Conservation (phyloP, 2,329 filamentous ascomycete genomes). For the Alternaria gansuensis region DNA sequence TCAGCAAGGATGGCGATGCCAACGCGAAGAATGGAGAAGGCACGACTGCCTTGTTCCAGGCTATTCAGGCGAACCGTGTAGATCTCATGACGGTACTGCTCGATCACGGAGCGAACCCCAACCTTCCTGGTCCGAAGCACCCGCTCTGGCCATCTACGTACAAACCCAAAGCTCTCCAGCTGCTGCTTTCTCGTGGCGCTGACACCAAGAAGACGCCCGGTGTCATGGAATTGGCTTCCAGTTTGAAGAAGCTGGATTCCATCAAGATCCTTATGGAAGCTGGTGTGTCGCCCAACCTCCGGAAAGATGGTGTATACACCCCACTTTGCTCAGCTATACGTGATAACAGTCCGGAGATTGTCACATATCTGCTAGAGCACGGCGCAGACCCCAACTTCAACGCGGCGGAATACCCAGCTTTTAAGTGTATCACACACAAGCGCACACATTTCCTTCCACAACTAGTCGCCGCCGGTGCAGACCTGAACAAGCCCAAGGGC, state of each 20-base stretch:
- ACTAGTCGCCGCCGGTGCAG: constrained; percentile 66
- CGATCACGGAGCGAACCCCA: constrained; percentile 70
- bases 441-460: constrained; percentile 68
- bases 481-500: constrained; percentile 68
- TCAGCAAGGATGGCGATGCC: constrained; percentile 67
- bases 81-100: constrained; percentile 65
- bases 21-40: constrained; percentile 69
- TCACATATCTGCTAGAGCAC: constrained; percentile 65
- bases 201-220: constrained; percentile 68
- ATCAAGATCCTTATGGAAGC: constrained; percentile 66
- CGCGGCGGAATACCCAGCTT: constrained; percentile 71
- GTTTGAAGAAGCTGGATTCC: constrained; percentile 70
- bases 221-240: constrained; percentile 70
- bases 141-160: constrained; percentile 72
- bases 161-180: constrained; percentile 65
- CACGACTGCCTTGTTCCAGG: constrained; percentile 70
- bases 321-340: constrained; percentile 74
- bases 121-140: constrained; percentile 74
- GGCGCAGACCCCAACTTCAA: constrained; percentile 63
- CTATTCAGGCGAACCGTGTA: constrained; percentile 64
- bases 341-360: constrained; percentile 69
- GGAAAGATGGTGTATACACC: constrained; percentile 73
- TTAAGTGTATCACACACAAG: constrained; percentile 74
- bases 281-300: constrained; percentile 68
- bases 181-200: constrained; percentile 68